Conservation (phyloP, 1,139 yeast genomes). For the Yamadazyma membranifaciens region DNA sequence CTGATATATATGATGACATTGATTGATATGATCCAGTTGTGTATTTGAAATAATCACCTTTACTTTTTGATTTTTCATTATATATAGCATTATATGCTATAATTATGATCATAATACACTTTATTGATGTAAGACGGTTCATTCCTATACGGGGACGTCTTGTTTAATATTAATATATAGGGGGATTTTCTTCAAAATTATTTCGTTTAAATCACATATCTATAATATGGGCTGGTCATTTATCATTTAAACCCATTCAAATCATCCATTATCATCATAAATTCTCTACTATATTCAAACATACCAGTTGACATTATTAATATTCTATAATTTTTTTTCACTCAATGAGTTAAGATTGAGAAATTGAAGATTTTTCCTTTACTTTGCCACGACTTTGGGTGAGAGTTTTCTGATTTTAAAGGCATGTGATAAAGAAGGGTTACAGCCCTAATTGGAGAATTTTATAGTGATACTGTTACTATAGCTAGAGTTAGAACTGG, state of each 20-base stretch:
- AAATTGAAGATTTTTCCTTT: conserved; percentile 7
- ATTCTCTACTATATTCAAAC: conserved; percentile 12
- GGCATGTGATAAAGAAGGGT: conserved; percentile 8
- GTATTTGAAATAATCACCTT: no score
- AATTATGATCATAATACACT: no score
- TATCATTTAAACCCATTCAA: not conserved
- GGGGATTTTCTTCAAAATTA: not conserved
- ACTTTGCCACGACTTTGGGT: conserved; percentile 8
- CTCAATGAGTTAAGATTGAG: conserved; percentile 14
- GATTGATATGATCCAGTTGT: no score
- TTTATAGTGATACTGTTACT: not conserved
- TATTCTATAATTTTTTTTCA: conserved; percentile 15
- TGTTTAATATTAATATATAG: no score
- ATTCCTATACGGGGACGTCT: no score
- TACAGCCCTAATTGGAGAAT: conserved; percentile 8
- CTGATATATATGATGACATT: no score
- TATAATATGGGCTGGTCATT: not conserved
- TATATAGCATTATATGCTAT: no score
- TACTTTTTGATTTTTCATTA: no score
- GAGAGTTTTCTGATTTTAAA: not conserved
- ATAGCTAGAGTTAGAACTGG: no score
- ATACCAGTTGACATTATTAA: conserved; percentile 36
- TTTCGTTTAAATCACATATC: not conserved
- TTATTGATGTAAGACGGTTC: no score
- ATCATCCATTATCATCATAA: no score